These are phyloP conservation scores for Xylariaceae sp. DNA, from an alignment of 2,329 filamentous ascomycete species.

Conservation along the genomic window DNA sequence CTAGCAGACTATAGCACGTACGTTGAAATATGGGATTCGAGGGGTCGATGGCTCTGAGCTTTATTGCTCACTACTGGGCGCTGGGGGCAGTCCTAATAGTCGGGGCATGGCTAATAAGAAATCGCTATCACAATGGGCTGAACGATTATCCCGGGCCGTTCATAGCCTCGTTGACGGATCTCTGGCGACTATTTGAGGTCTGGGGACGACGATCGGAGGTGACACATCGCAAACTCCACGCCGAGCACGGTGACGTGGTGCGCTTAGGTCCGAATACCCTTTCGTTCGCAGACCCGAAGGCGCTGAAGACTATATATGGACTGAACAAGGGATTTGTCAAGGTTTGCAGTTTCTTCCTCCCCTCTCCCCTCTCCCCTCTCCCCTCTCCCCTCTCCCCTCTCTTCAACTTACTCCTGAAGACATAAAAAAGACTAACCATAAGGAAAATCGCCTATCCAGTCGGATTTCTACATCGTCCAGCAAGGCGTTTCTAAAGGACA, in stretches of 20 bases:
- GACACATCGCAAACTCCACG: conserved; percentile 72
- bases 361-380: too few relatives aligned
- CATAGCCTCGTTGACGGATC: conserved; percentile 71
- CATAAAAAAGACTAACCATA: conserved; percentile 10
- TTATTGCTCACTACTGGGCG: conserved; percentile 53
- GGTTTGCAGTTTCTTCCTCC: conserved; percentile 53
- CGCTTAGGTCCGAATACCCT: conserved; percentile 76
- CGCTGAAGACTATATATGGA: conserved; percentile 79
- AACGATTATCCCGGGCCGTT: conserved; percentile 76
- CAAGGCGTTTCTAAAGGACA: conserved; percentile 74
- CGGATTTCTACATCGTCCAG: conserved; percentile 82
- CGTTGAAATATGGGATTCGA: conserved; percentile 23
- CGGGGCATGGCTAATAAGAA: conserved; percentile 53
- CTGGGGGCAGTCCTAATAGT: conserved; percentile 44
- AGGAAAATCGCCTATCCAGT: conserved; percentile 51
- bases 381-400: too few relatives aligned
- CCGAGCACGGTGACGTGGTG: conserved; percentile 75
- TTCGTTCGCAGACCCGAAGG: conserved; percentile 76
- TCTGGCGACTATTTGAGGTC: conserved; percentile 78
- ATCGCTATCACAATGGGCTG: conserved; percentile 63
- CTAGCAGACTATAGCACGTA: background rate
- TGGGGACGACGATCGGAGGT: conserved; percentile 68
- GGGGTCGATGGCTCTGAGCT: conserved; percentile 42
- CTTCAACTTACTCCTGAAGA: background rate
- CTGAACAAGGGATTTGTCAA: conserved; percentile 83